Evolutionary conservation across 2,329 filamentous ascomycete genomes (phyloP), one percentile per base, ranked within the genome.

Genomic region (Scytalidium sp.): DNA sequence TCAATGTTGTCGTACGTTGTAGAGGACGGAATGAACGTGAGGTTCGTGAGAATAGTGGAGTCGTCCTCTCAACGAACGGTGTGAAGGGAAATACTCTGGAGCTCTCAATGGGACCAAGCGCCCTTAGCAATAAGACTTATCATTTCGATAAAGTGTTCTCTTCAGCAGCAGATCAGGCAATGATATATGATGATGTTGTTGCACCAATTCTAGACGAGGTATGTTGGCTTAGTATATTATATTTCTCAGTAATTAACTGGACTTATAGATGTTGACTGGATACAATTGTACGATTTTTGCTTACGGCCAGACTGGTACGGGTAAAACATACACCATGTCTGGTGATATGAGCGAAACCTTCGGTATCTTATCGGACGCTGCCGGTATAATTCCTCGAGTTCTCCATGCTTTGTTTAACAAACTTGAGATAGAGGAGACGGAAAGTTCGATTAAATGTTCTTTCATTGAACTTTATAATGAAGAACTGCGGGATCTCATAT

Each of bases 391-490:
- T 54, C 95, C 95, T 20, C 86, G 95, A 44, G 90, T 92, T 1
- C 75, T 99, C 0, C 87, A 97, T 62, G 82, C 88, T 0, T 78
- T 99, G 0, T 99, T 99, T 70, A 80, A 81, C 58, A 93, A 89
- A 64, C 82, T 99, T 6, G 88, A 94, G 52, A 71, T 80, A 19
- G 87, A 90, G 41, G 86, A 87, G 19, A 81, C 79, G 1, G 94
- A 99, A 63, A 90, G 85, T 66, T 90, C 87, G 20, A 92, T 99
- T 60, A 97, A 97, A 65, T 97, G 92, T 72, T 99, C 95, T 0
- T 99, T 97, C 64, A 97, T 99, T 62, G 94, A 99, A 67, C 76
- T 99, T 1, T 99, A 99, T 74, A 99, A 99, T 66, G 94, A 99
- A 69, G 94, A 99, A 63, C 78, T 99, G 21, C 87, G 93, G 40